These are phyloP conservation scores for Xylaria acuta DNA, from an alignment of 495 filamentous ascomycete genomes.

Conservation along the genomic window DNA sequence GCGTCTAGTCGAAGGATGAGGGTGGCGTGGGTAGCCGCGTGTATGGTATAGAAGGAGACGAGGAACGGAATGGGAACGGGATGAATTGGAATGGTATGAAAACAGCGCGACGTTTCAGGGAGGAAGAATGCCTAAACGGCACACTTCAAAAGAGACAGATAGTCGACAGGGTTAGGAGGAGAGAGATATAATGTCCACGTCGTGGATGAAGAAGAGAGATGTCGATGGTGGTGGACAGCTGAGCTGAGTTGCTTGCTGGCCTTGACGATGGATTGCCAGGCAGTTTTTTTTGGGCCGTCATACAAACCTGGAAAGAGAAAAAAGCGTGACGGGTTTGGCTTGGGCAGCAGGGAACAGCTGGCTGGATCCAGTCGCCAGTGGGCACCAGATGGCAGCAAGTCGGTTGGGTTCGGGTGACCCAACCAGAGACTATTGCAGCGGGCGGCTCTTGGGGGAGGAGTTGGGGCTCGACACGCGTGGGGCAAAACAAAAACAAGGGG, in stretches of 20 bases:
- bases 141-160: constrained; percentile 8
- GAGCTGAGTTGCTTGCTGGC: constrained; percentile 5
- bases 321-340: constrained; percentile 14
- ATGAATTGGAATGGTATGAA: neutral
- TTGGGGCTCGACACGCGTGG: constrained; percentile 10
- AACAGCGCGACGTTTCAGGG: neutral
- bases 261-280: constrained; percentile 19
- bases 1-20: neutral
- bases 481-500: constrained; percentile 9
- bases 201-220: constrained; percentile 1
- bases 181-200: neutral
- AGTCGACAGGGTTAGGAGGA: neutral
- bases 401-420: too few species aligned
- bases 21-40: neutral
- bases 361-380: neutral
- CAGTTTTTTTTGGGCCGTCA: constrained; percentile 27
- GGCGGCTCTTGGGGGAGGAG: neutral
- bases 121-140: constrained; percentile 1
- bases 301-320: constrained; percentile 5
- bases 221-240: constrained; percentile 21
- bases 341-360: constrained; percentile 16
- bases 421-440: neutral
- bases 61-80: neutral
- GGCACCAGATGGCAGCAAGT: too few species aligned
- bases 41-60: neutral